phyloP scores from a whole-genome alignment of 805 yeast species.

The Teunomyces tritomae region DNA sequence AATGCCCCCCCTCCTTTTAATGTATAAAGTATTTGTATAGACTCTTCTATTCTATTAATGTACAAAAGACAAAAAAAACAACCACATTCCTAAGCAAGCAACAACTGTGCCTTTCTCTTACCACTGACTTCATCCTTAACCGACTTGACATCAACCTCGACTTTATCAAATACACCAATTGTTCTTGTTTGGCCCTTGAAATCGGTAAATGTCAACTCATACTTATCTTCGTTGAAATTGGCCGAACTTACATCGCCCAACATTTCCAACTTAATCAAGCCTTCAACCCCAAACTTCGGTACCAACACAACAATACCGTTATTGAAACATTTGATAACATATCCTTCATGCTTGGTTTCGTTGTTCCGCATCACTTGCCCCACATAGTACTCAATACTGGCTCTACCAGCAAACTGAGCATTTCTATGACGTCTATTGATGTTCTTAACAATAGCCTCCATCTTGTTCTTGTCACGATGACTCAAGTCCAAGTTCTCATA shows the following conservation, averaged over 20 bases:
- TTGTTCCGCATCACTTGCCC: constrained; percentile 94
- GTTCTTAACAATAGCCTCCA: constrained; percentile 85
- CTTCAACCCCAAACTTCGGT: constrained; percentile 95
- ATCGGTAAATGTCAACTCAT: constrained; percentile 59
- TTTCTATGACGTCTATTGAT: constrained; percentile 93
- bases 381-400: constrained; percentile 94
- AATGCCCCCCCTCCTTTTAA: not conserved
- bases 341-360: constrained; percentile 81
- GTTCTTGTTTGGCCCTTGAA: constrained; percentile 44
- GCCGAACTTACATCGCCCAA: constrained; percentile 64
- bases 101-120: constrained; percentile 84
- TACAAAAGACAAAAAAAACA: not conserved
- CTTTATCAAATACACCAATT: constrained; percentile 78
- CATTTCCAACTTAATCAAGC: constrained; percentile 78
- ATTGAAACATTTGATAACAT: constrained; percentile 85
- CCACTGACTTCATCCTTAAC: constrained; percentile 84
- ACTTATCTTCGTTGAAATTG: constrained; percentile 74
- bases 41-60: constrained; percentile 1
- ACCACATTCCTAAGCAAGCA: constrained; percentile 40
- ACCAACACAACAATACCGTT: constrained; percentile 94
- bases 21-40: constrained; percentile 1
- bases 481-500: constrained; percentile 79
- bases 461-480: constrained; percentile 84
- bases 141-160: constrained; percentile 77
- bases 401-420: constrained; percentile 98